phyloP scores from a whole-genome alignment of 768 basidiomycete species.

The Lanmaoa rubissima region DNA sequence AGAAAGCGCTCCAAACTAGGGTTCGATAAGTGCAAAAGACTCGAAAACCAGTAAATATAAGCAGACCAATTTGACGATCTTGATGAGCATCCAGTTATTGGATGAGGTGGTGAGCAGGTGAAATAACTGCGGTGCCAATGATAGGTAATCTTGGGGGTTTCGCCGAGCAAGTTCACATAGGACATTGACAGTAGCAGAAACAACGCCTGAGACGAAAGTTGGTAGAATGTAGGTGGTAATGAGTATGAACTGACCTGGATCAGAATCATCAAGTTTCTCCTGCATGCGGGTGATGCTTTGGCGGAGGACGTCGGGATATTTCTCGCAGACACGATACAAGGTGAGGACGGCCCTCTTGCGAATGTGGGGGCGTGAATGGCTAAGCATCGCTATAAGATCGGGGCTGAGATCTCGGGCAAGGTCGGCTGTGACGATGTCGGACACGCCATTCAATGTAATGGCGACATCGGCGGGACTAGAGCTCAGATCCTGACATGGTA shows the following conservation, averaged over 20 bases:
- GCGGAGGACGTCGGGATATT: constrained; percentile 76
- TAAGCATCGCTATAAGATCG: constrained; percentile 83
- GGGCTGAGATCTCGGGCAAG: constrained; percentile 88
- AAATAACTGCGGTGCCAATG: constrained; percentile 89
- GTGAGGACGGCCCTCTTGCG: constrained; percentile 88
- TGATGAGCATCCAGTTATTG: constrained; percentile 99
- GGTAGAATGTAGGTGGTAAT: background rate
- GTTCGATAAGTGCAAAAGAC: background rate
- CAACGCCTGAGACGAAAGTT: constrained; percentile 58
- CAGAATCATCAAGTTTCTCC: constrained; percentile 79
- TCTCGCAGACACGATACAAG: constrained; percentile 74
- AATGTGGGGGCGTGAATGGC: constrained; percentile 84
- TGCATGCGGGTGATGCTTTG: constrained; percentile 67
- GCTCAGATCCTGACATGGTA: constrained; percentile 62
- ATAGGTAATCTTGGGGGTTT: constrained; percentile 77
- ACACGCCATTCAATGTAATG: constrained; percentile 76
- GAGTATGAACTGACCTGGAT: constrained; percentile 47
- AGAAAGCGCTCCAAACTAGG: constrained; percentile 87
- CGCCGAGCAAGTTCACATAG: constrained; percentile 87
- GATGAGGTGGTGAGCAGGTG: constrained; percentile 89
- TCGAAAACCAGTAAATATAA: background rate
- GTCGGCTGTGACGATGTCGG: constrained; percentile 81
- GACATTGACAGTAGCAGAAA: constrained; percentile 92
- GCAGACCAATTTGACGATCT: constrained; percentile 90
- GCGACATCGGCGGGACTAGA: constrained; percentile 75